Conservation (phyloP, 768 basidiomycete genomes). For the Crepidotus variabilis region DNA sequence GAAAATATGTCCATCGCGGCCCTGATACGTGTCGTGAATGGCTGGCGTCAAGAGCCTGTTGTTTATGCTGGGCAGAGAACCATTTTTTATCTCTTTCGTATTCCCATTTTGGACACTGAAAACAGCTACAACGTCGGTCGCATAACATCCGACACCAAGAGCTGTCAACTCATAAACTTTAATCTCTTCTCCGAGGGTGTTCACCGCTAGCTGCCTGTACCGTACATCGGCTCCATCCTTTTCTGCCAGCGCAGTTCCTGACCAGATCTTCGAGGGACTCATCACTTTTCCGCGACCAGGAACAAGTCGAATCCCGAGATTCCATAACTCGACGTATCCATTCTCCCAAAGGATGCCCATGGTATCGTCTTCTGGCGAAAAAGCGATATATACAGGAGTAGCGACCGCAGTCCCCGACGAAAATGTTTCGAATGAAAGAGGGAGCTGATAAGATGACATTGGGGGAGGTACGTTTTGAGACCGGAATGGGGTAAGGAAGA, state of each 20-base stretch:
- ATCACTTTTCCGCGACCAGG: conserved; percentile 57
- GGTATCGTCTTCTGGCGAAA: conserved; percentile 53
- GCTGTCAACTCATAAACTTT: conserved; percentile 25
- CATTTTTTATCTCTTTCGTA: conserved; percentile 6
- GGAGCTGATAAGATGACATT: conserved; percentile 69
- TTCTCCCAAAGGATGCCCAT: conserved; percentile 68
- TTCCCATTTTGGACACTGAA: conserved; percentile 20
- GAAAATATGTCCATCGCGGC: conserved; percentile 42
- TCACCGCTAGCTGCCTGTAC: conserved; percentile 29
- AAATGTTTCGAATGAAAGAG: conserved; percentile 20
- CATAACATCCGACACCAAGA: conserved; percentile 33
- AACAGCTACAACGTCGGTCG: conserved; percentile 30
- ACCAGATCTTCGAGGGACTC: conserved; percentile 44
- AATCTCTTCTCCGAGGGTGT: conserved; percentile 5
- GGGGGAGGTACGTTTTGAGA: conserved; percentile 98
- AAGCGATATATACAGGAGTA: conserved; percentile 65
- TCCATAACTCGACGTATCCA: conserved; percentile 69
- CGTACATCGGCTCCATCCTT: conserved; percentile 12
- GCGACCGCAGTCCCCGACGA: conserved; percentile 16
- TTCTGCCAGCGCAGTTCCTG: conserved; percentile 17
- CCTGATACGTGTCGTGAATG: conserved; percentile 32
- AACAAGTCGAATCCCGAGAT: conserved; percentile 58
- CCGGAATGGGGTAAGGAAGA: conserved; percentile 90
- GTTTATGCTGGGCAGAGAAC: conserved; percentile 33
- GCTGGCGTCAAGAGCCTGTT: conserved; percentile 44